Evolutionary conservation across 495 filamentous ascomycete species (phyloP).

Genomic region (Aspergillus ostianus): DNA sequence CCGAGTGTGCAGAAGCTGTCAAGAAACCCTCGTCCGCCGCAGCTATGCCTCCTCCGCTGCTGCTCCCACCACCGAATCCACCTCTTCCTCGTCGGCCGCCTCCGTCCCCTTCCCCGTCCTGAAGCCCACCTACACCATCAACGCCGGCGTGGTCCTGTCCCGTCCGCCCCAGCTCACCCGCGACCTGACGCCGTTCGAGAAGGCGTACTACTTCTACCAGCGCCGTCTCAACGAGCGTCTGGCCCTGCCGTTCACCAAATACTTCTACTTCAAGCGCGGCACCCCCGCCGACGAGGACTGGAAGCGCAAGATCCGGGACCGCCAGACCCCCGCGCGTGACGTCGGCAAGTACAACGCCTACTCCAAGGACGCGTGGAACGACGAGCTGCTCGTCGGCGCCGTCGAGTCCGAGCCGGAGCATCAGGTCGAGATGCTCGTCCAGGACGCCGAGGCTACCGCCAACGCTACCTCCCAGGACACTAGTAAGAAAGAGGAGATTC

Average conservation of each 20-base stretch:
- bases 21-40: constrained; percentile 45
- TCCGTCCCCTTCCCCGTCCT: constrained; percentile 35
- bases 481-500: constrained; percentile 65
- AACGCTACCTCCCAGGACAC: constrained; percentile 61
- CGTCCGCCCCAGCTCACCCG: constrained; percentile 86
- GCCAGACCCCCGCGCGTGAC: constrained; percentile 74
- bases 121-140: constrained; percentile 60
- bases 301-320: constrained; percentile 78
- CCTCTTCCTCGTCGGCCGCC: constrained; percentile 26
- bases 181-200: constrained; percentile 81
- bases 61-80: constrained; percentile 28
- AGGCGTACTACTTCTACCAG: constrained; percentile 93
- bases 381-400: constrained; percentile 80
- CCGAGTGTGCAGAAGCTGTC: constrained; percentile 52
- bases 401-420: constrained; percentile 56
- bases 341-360: constrained; percentile 85
- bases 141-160: constrained; percentile 79
- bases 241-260: constrained; percentile 80
- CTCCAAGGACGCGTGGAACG: constrained; percentile 79
- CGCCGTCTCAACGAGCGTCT: constrained; percentile 93
- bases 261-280: constrained; percentile 94
- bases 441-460: constrained; percentile 71
- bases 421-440: constrained; percentile 64
- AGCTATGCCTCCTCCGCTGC: constrained; percentile 47
- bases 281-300: constrained; percentile 84